Evolutionary conservation across 495 filamentous ascomycete species (phyloP).

Genomic region (Aspergillus indologenus): DNA sequence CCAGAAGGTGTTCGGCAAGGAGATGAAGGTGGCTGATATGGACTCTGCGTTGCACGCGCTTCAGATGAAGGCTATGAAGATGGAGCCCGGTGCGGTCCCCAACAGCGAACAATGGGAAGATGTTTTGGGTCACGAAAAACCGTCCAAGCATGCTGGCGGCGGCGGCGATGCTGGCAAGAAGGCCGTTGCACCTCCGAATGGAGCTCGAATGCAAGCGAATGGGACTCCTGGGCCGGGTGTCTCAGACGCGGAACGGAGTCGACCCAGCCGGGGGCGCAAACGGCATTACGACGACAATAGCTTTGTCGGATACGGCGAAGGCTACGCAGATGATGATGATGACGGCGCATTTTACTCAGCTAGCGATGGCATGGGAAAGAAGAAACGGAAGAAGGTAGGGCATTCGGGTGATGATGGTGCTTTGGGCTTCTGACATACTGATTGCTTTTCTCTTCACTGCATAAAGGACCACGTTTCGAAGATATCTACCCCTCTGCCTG

Average conservation of each 20-base stretch:
- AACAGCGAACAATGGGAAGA: conserved; percentile 58
- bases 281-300: conserved; percentile 65
- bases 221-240: conserved; percentile 24
- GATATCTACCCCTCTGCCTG: conserved; percentile 42
- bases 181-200: conserved; percentile 30
- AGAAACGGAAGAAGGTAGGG: conserved; percentile 53
- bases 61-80: conserved; percentile 51
- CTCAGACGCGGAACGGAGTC: conserved; percentile 40
- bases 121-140: conserved; percentile 58
- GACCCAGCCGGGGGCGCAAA: conserved; percentile 62
- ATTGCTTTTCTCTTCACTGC: conserved; percentile 3
- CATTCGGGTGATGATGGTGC: neutral
- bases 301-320: conserved; percentile 68
- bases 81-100: conserved; percentile 54
- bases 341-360: conserved; percentile 49
- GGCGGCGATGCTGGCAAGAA: conserved; percentile 39
- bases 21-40: conserved; percentile 46
- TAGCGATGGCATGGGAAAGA: conserved; percentile 44
- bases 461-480: conserved; percentile 45
- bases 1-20: conserved; percentile 60
- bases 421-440: conserved; percentile 11
- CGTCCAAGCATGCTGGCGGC: conserved; percentile 31
- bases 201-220: conserved; percentile 31
- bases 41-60: conserved; percentile 46
- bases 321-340: conserved; percentile 57